Conservation (phyloP, 2,329 filamentous ascomycete genomes). For the Penicillium palitans region DNA sequence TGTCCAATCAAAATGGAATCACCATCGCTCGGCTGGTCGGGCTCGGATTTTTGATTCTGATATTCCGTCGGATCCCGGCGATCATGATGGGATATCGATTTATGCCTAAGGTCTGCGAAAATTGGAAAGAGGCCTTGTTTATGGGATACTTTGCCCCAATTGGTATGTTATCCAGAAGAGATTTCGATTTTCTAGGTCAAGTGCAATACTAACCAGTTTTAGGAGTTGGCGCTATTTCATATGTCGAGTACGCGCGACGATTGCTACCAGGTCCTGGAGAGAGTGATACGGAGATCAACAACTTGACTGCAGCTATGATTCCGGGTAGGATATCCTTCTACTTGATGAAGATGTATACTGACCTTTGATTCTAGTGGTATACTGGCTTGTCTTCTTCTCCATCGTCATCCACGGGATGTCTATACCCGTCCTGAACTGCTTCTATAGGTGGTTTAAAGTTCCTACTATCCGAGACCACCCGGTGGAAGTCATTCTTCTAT, state of each 20-base stretch:
- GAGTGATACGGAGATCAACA: slow-evolving; percentile 44
- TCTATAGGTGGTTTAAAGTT: slow-evolving; percentile 36
- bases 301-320: slow-evolving; percentile 42
- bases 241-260: slow-evolving; percentile 48
- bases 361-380: slow-evolving; percentile 40
- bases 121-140: slow-evolving; percentile 60
- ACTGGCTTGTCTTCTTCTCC: slow-evolving; percentile 48
- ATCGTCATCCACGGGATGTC: slow-evolving; percentile 44
- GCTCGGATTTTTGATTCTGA: slow-evolving; percentile 54
- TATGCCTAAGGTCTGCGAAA: slow-evolving; percentile 54
- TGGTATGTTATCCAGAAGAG: slow-evolving; percentile 23
- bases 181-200: neutral
- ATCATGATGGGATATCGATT: slow-evolving; percentile 57
- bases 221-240: slow-evolving; percentile 49
- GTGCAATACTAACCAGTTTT: neutral
- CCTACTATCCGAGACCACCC: slow-evolving; percentile 35
- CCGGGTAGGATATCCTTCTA: slow-evolving; percentile 31
- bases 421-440: slow-evolving; percentile 36
- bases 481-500: slow-evolving; percentile 35
- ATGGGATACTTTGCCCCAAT: slow-evolving; percentile 58
- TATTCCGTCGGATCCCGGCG: slow-evolving; percentile 59
- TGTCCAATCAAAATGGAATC: slow-evolving; percentile 55
- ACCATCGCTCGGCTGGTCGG: slow-evolving; percentile 53
- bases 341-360: neutral
- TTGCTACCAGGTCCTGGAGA: slow-evolving; percentile 45